A percentile compares a stretch with the other conserved stretches of the same genome.
Conservation (phyloP, 805 yeast species). For the Gaillardinia entomophila region DNA sequence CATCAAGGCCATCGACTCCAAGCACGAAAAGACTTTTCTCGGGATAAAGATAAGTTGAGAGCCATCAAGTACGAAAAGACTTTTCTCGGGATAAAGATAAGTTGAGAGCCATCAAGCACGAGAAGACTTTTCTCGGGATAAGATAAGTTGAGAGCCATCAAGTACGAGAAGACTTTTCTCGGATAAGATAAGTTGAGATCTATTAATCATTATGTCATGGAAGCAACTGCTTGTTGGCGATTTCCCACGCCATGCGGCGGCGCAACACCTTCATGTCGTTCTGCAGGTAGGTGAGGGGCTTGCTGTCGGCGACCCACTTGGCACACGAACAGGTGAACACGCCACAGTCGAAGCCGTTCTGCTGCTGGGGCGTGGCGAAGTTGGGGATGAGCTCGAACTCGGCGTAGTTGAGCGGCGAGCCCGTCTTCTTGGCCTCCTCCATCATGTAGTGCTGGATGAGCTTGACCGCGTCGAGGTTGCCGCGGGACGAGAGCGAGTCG, state of each 20-base stretch:
- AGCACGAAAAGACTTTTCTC: constrained; percentile 6
- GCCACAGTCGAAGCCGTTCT: constrained; percentile 92
- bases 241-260: constrained; percentile 61
- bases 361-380: constrained; percentile 66
- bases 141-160: too few species aligned
- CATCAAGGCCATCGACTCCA: constrained; percentile 15
- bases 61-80: constrained; percentile 6
- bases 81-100: constrained; percentile 6
- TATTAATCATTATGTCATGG: constrained; percentile 5
- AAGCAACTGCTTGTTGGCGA: constrained; percentile 29
- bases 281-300: constrained; percentile 51
- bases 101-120: too few species aligned
- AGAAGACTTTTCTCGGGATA: constrained; percentile 7
- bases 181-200: too few species aligned
- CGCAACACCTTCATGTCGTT: constrained; percentile 66
- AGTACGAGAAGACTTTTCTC: constrained; percentile 6
- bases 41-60: constrained; percentile 6
- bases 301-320: constrained; percentile 49
- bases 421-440: constrained; percentile 57
- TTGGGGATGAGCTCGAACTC: constrained; percentile 20
- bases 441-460: constrained; percentile 56
- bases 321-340: constrained; percentile 84
- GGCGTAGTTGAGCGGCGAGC: constrained; percentile 9
- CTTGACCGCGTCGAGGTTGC: constrained; percentile 37
- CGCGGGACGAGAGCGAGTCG: constrained; percentile 63